Evolutionary conservation across 2,329 filamentous ascomycete genomes (phyloP).

Genomic region (Macrophomina tecta): DNA sequence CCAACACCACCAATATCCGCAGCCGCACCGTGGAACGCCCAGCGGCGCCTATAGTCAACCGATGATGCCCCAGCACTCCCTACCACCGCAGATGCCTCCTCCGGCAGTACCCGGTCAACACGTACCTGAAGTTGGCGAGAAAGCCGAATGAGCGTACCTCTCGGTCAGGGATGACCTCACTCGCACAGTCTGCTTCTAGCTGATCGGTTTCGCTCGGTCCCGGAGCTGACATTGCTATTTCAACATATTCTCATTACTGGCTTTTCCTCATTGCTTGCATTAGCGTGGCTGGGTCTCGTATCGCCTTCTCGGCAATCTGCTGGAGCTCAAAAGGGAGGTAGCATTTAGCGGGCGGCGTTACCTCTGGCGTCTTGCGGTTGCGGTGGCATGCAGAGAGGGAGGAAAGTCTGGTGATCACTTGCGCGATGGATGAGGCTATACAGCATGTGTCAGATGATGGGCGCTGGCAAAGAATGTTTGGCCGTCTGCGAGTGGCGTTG

Average conservation of each 20-base stretch:
- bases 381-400: conserved; percentile 12
- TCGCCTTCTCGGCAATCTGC: conserved; percentile 19
- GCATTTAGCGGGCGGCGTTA: conserved; percentile 48
- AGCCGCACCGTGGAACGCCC: conserved; percentile 47
- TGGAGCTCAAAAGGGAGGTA: conserved; percentile 29
- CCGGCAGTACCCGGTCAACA: conserved; percentile 28
- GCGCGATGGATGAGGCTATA: conserved; percentile 9
- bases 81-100: conserved; percentile 42
- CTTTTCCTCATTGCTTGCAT: conserved; percentile 34
- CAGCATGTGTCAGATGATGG: conserved; percentile 10
- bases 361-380: conserved; percentile 22
- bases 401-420: conserved; percentile 1
- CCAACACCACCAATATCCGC: conserved; percentile 48
- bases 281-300: conserved; percentile 37
- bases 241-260: conserved; percentile 34
- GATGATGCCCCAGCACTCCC: conserved; percentile 49
- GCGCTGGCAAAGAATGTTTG: conserved; percentile 9
- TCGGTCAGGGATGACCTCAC: conserved; percentile 4
- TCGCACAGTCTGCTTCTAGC: conserved; percentile 10
- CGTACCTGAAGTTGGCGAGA: conserved; percentile 25
- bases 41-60: conserved; percentile 49
- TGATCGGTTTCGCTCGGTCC: conserved; percentile 1
- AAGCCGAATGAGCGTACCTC: conserved; percentile 13
- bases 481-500: conserved; percentile 12
- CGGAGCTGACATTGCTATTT: conserved; percentile 13